These are phyloP conservation scores for Protomyces macrosporus DNA, from an alignment of 1,139 yeast genomes.

Conservation along the genomic window DNA sequence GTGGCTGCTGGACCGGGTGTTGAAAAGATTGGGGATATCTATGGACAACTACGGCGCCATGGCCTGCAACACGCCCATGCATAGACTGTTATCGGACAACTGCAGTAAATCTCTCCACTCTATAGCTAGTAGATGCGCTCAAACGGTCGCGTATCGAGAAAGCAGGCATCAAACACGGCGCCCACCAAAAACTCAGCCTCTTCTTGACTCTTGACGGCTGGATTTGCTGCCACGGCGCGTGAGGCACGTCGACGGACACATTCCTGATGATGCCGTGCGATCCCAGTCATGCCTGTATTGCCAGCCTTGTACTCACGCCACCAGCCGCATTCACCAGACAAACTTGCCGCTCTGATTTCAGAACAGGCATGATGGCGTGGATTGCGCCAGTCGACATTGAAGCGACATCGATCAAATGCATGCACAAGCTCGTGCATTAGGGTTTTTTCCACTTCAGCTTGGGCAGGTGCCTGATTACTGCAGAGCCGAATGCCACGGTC, in stretches of 20 bases:
- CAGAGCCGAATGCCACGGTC: slow-evolving; percentile 80
- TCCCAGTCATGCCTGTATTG: slow-evolving; percentile 50
- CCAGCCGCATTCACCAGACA: slow-evolving; percentile 93
- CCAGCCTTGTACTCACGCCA: slow-evolving; percentile 63
- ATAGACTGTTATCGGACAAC: not conserved
- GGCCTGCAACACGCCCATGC: slow-evolving; percentile 46
- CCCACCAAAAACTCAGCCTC: slow-evolving; percentile 77
- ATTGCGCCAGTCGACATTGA: slow-evolving; percentile 76
- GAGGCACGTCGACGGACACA: slow-evolving; percentile 87
- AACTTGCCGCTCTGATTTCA: slow-evolving; percentile 74
- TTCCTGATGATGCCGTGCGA: slow-evolving; percentile 78
- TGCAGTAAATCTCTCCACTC: not conserved
- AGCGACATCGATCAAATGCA: slow-evolving; percentile 84
- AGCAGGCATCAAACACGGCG: slow-evolving; percentile 88
- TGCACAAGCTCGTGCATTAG: slow-evolving; percentile 89
- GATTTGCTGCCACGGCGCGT: slow-evolving; percentile 78
- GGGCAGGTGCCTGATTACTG: slow-evolving; percentile 71
- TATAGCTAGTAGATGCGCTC: slow-evolving; percentile 50
- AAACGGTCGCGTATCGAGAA: slow-evolving; percentile 91
- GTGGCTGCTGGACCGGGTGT: slow-evolving; percentile 80
- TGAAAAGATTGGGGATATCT: slow-evolving; percentile 78
- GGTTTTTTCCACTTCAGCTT: slow-evolving; percentile 84
- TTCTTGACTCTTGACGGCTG: slow-evolving; percentile 63
- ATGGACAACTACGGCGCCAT: slow-evolving; percentile 56
- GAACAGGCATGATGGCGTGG: slow-evolving; percentile 94